A percentile compares a stretch with the other conserved stretches of the same genome.
These are phyloP conservation scores for Trichoderma cornu-damae DNA, from an alignment of 2,329 filamentous ascomycete species.

Conservation along the genomic window DNA sequence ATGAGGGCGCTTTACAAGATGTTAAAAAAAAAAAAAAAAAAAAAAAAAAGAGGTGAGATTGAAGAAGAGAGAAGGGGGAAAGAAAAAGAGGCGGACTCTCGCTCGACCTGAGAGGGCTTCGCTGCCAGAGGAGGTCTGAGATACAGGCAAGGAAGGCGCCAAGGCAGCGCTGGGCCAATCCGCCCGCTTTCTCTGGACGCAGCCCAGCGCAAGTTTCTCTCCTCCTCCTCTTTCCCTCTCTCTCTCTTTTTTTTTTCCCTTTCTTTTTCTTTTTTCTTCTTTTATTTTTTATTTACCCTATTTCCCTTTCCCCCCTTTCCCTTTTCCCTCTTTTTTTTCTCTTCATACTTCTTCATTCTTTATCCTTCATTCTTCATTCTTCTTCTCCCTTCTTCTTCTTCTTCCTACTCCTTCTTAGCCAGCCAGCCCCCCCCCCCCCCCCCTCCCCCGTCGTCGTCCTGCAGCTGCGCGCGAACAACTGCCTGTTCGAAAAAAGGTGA, in stretches of 20 bases:
- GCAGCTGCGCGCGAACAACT: not conserved
- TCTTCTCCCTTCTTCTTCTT: not conserved
- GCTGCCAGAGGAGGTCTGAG: not conserved
- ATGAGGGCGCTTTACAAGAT: not conserved
- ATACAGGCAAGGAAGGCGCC: not conserved
- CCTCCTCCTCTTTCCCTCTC: not conserved
- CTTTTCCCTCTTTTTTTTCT: too few relatives aligned
- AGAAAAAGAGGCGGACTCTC: constrained; percentile 12
- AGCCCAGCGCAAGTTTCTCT: not conserved
- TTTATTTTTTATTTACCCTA: not conserved
- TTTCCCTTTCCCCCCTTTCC: not conserved
- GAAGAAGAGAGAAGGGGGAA: not conserved
- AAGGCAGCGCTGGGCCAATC: constrained; percentile 7
- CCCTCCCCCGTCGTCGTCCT: not conserved
- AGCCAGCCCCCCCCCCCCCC: too few relatives aligned
- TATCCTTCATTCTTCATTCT: not conserved
- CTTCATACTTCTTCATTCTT: not conserved
- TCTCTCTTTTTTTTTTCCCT: not conserved
- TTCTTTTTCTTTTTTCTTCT: not conserved
- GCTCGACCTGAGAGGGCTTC: too few relatives aligned
- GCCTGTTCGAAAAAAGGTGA: too few relatives aligned
- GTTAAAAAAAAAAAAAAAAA: too few relatives aligned
- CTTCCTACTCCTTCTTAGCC: not conserved
- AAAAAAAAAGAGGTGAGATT: too few relatives aligned
- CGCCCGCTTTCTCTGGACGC: not conserved